Evolutionary conservation across 202 grass and related monocot species (phyloP).

Genomic region (Hordeum pubiflorum): DNA sequence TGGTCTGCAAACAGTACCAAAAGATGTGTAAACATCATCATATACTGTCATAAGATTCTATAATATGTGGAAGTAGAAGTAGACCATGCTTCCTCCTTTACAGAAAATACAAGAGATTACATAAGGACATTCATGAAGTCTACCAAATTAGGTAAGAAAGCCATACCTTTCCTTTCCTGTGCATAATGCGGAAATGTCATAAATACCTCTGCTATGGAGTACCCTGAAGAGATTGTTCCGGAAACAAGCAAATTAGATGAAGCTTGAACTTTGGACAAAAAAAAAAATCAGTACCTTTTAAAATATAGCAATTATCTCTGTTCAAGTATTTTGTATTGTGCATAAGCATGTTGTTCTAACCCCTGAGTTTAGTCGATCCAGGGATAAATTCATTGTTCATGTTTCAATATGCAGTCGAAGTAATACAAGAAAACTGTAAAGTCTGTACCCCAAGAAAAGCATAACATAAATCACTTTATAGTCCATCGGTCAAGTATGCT

Average conservation of each 20-base stretch:
- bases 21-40: neutral
- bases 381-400: neutral
- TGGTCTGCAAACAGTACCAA: slow-evolving; percentile 35
- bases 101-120: neutral
- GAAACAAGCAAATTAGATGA: neutral
- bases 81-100: neutral
- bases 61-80: neutral
- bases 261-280: slow-evolving; percentile 1
- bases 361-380: neutral
- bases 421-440: neutral
- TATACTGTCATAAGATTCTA: neutral
- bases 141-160: neutral
- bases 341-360: neutral
- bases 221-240: slow-evolving; percentile 37
- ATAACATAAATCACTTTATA: neutral
- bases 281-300: slow-evolving; percentile 4
- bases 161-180: slow-evolving; percentile 73
- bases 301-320: neutral
- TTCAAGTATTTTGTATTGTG: neutral
- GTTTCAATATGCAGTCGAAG: neutral
- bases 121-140: neutral
- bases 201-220: slow-evolving; percentile 75
- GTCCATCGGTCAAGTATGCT: neutral
- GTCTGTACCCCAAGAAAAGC: neutral
- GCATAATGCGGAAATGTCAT: slow-evolving; percentile 82